Base-by-base conservation (phyloP, 345 rosid species). In the Excoecaria agallocha region DNA sequence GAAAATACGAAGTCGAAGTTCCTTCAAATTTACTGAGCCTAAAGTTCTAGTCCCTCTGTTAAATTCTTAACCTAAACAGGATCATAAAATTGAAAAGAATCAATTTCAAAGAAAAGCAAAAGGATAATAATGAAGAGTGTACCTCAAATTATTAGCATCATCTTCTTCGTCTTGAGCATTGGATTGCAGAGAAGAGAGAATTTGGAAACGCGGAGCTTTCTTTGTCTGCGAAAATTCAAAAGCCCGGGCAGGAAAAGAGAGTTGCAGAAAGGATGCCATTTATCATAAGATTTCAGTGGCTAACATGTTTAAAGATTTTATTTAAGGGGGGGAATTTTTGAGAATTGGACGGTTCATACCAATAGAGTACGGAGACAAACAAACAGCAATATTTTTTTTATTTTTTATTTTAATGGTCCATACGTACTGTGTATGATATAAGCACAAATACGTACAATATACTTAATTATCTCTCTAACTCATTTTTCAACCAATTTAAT, bases 201-300 rank as follows among this genome's bases (percentile, higher is more conserved):
- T 65, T 71, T 54, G 82, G 17, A 83, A 76, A 75, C 69, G 83
- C 69, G 71, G 79, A 46, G 75, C 70, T 78, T 78, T 78, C 68
- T 70, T 76, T 55, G 68, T 71, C 63, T 30, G 62, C 59, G 70
- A 78, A 73, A 78, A 77, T 61, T 72, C 75, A 6, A 77, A 80
- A 71, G 83, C 79, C 43, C 41, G 75, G 30, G 77, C 66, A 68
- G 91, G 85, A 55, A 83, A 59, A 3, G 89, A 79, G 59, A 83
- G 71, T 30, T 82, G 91, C 75, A 76, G 75, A 66, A 89, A 69
- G 75, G 57, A 81, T 46, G 87, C 58, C 98, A 91, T 92, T 70
- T 25, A 22, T 13, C 56, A 25, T 4, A 66, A 20, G 0, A n/a
- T 13, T 13, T 3, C 17, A 12, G 55, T 12, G 39, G 39, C 70